Evolutionary conservation across 768 basidiomycete genomes (phyloP), one percentile per base, ranked within the genome.

Genomic region (Leccinum incarnatum): DNA sequence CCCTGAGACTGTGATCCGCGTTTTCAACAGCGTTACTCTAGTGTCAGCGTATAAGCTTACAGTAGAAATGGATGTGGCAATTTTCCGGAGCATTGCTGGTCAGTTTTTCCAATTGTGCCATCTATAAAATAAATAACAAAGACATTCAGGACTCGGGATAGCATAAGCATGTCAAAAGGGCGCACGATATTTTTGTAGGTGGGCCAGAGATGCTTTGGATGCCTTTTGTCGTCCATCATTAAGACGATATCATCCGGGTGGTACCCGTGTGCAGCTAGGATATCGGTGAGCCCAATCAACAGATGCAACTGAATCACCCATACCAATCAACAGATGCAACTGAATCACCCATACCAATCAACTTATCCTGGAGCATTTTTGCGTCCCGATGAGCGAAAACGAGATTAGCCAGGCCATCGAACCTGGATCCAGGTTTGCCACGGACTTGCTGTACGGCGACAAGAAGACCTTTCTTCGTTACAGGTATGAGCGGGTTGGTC

Each of bases 41-140:
- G n/a, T 14, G 5, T n/a, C 5, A 34, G 29, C 3, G 1, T 12
- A 14, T 17, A 1, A 11, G 27, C 79, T 37, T 60, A 85, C 84
- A 86, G 45, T 83, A 83, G 62, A 86, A 83, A 54, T 83, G 77
- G 61, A 82, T 80, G 2, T 70, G 76, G 54, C 83, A 82, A 0
- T 79, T 77, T 1, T 77, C 70, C 15, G 71, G 63, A 4, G 79
- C 77, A 34, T 74, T 77, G 4, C 66, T 60, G 0, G 81, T 79
- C 6, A 86, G 68, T 6, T 69, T 69, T 5, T 73, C 61, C 29
- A 32, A 30, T 30, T 10, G 30, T 0, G 1, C 12, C 25, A 81
- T 55, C 82, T 67, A 37, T 2, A 42, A 42, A 10, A n/a, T 17
- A 17, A 2, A 40, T n/a, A 10, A n/a, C 5, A 40, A 19, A 42